Evolutionary conservation across 352 stramenopile species (phyloP), one percentile per base, ranked within the genome.

Genomic region (Globisporangium cystogenes): DNA sequence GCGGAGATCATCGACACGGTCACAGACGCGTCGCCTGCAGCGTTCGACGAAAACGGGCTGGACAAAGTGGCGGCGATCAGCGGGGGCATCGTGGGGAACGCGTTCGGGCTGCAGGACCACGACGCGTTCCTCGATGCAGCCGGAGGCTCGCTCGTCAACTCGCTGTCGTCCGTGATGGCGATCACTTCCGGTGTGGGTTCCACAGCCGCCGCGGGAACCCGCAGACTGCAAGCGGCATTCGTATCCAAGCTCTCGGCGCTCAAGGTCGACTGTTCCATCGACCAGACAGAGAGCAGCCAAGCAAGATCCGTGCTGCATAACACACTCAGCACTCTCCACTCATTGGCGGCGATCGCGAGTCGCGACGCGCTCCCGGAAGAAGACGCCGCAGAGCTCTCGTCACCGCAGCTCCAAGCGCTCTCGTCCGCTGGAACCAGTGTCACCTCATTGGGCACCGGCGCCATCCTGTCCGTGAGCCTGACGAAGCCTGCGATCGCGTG

Each of bases 261-360:
- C 37, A 43, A 43, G 18, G 37, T 55, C 27, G 21, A 62, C 48
- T 57, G 57, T 20, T 47, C 27, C 24, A 27, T 31, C 11, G 35
- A 54, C 8, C 27, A 39, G 7, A n/a, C 45, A 1, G 74, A 76
- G 31, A 70, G 44, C 7, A 45, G n/a, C 5, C 55, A 46, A 20
- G 40, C 51, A 1, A 54, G 65, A 15, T 43, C 36, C 1, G 75
- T 53, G 12, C 76, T 74, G 33, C 44, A 40, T 1, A 68, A 70
- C 20, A 54, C 77, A 7, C 54, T 90, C 7, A 39, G 60, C 4
- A 76, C 78, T 2, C 62, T 92, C 10, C 74, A 82, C 26, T 74
- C 72, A 0, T 49, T 92, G 5, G 64, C 74, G 0, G 68, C 72
- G 1, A 48, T 92, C 0, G 74, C 71, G 14, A 87, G 81, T 40